Evolutionary conservation across 345 rosid genomes (phyloP), one percentile per base, ranked within the genome.

Genomic region (Lumnitzera littorea): DNA sequence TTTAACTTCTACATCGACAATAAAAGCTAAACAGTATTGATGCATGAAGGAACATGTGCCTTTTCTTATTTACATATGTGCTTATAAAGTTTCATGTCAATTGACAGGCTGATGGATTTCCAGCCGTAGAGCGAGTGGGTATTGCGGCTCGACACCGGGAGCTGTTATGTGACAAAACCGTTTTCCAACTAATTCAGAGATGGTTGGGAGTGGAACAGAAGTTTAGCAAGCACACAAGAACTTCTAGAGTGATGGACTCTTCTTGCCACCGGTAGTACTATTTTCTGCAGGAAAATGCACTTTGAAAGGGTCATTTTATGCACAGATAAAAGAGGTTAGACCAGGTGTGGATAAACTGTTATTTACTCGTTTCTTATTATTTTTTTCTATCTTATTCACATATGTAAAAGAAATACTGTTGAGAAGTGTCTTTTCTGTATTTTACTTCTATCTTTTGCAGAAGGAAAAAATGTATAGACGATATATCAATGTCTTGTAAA

Each of bases 131-230:
- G 61, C 82, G 96, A 60, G 83, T 74, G 12, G 96, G 91, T 61
- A 70, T 88, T 11, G 68, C 80, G 0, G 91, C 79, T 1, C 72
- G 64, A 61, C 96, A 91, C 65, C 82, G 96, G 0, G 86, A 76
- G 53, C 77, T 91, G 48, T 81, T 86, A 25, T 50, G 73, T 0
- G 81, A 88, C 67, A 27, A 75, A 50, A 78, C 71, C 3, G 89
- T 84, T 48, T 82, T 84, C 69, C 49, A 76, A 61, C 80, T 69
- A 61, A 68, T 91, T 51, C 75, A 76, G 51, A 82, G 70, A 55
- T 91, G 97, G 97, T 60, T 88, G 60, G 96, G 86, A 66, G 76
- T 75, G 51, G 90, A 81, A 49, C 75, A 74, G 65, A 70, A 56
- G 50, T 60, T 51, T 54, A 56, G 51, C 17, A 74, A 61, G 69